Evolutionary conservation across 768 basidiomycete species (phyloP), one percentile per base, ranked within the genome.

Genomic region (Megacollybia marginata): DNA sequence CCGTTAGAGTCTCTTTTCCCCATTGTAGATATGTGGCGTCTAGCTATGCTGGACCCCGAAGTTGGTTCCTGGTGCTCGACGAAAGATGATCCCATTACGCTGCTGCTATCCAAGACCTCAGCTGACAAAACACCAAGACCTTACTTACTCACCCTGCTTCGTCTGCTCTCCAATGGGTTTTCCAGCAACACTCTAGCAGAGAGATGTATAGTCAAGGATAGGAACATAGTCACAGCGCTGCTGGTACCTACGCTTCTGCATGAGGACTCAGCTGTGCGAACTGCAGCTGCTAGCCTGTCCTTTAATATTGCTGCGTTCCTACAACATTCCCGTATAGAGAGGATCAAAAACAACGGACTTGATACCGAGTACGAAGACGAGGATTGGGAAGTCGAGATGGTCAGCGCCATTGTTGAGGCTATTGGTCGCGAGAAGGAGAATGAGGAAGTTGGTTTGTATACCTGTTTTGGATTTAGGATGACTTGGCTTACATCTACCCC

Each of bases 341-440:
- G 60, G 50, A 49, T 64, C 40, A 61, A 59, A 35, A 66, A 65
- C 19, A 57, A 55, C 18, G 59, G 61, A 35, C 63, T 61, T 28
- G 59, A 52, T n/a, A 65, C 64, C 2, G 72, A 70, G 23, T 70
- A 67, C 13, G 82, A 78, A 47, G 79, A 82, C 48, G 88, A 76
- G 16, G 92, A 93, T 48, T 94, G 90, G 89, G 83, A 91, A 59
- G 71, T 88, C 0, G 94, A 96, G 69, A 65, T 95, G 32, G 70
- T 83, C 2, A 88, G 85, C 57, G 94, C 88, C 1, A 59, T 96
- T n/a, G 62, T 93, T 0, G 89, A 92, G 62, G 88, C 87, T 15
- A 58, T 95, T 16, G 74, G 73, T 46, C 75, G 76, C 54, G 92
- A 95, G 67, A 75, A 69, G 54, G 66, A 70, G 48, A 88, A 73